Evolutionary conservation across 805 yeast genomes (phyloP), one percentile per base, ranked within the genome.

Genomic region (Ogataea kodamae): DNA sequence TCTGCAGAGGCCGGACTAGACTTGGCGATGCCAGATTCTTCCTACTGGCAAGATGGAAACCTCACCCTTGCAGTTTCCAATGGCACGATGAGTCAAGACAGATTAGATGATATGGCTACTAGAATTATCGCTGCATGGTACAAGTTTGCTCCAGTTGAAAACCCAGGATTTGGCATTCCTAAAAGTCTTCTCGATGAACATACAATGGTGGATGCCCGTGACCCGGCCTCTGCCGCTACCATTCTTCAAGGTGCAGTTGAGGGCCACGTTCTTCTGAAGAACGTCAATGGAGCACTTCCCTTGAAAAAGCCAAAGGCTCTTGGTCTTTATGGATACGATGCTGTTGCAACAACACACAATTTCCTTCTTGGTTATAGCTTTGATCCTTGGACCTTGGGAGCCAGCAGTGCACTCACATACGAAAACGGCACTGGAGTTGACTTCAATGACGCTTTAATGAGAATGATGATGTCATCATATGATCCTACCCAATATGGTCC

Each of bases 21-120:
- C 54, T 74, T 78, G 80, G 62, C 72, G 6, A 76, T 78, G 82
- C 83, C 83, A 1, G 76, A 65, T 1, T 71, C 68, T 43, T 39
- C 25, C 6, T 73, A 65, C 28, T 70, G 75, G 76, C 59, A 65
- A 27, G 57, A 69, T 18, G 78, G 76, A 1, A 67, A 68, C 14
- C 60, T 78, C 37, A 72, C 82, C 1, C 49, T 69, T 35, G 72
- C 78, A 3, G 67, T 77, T 4, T 68, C 67, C 50, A 78, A 78
- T 51, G 69, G 68, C 21, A 72, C 83, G 1, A 53, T 78, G 7
- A 70, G 75, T 1, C 72, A 67, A 40, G 58, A 62, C 33, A 58
- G 83, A 46, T 56, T 78, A 16, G 70, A 74, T 50, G 84, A 78
- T 48, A 78, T 77, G 83, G 82, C 66, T 3, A 67, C 71, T 7